These are phyloP conservation scores for Geotrichum europaeum DNA, from an alignment of 1,139 yeast genomes.

Conservation along the genomic window DNA sequence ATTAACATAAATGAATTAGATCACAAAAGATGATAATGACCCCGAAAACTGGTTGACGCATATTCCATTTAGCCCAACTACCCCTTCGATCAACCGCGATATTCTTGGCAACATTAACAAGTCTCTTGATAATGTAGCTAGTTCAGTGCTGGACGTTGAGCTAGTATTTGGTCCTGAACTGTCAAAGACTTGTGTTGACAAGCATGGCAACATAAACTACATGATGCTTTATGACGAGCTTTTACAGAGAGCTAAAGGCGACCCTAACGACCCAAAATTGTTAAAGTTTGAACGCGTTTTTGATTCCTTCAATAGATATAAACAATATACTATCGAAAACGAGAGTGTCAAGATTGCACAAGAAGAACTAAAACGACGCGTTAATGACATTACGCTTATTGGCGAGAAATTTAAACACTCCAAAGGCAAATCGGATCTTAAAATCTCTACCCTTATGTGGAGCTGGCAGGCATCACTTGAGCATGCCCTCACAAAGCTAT, in stretches of 20 bases:
- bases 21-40: neutral
- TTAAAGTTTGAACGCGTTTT: conserved; percentile 52
- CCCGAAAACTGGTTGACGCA: conserved; percentile 2
- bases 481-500: conserved; percentile 2
- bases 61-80: conserved; percentile 3
- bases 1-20: neutral
- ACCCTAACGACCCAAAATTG: neutral
- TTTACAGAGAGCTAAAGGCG: conserved; percentile 41
- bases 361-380: conserved; percentile 1
- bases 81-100: conserved; percentile 8
- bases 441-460: conserved; percentile 9
- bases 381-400: neutral
- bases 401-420: conserved; percentile 6
- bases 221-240: conserved; percentile 23
- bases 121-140: conserved; percentile 11
- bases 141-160: conserved; percentile 14
- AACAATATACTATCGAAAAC: conserved; percentile 47
- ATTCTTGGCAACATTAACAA: conserved; percentile 5
- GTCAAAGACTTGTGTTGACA: conserved; percentile 7
- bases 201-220: conserved; percentile 21
- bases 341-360: conserved; percentile 1
- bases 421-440: conserved; percentile 3
- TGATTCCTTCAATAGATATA: conserved; percentile 58
- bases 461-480: conserved; percentile 12
- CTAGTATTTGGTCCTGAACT: conserved; percentile 12